Evolutionary conservation across 768 basidiomycete species (phyloP), one percentile per base, ranked within the genome.

Genomic region (Boletus pseudo-olivaceus): DNA sequence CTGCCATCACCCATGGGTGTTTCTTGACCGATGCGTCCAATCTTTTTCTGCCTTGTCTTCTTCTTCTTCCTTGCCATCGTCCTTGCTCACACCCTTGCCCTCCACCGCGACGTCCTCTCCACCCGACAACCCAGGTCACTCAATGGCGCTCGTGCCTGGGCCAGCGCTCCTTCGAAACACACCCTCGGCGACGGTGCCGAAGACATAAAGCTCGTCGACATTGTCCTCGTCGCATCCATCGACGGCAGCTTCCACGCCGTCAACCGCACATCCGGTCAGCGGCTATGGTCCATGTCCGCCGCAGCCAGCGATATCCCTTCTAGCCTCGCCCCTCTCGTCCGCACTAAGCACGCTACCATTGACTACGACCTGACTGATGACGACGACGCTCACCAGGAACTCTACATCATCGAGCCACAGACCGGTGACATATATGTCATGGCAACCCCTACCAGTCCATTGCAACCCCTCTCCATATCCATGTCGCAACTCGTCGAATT

Each of bases 191-290:
- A 65, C 55, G 56, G 61, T 50, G 54, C 52, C 1, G 62, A 73
- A 40, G 82, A 87, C 53, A 75, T 84, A 19, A 79, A 87, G 47
- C 73, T 96, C 11, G 70, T 93, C 55, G 88, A 96, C 63, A 81
- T 90, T 51, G 88, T 97, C 27, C 82, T 99, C 17, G 81, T 96
- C 11, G 91, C 94, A 1, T 93, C 93, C 7, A 85, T 99, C 27
- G 95, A 98, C 72, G 96, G 96, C 26, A 92, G 86, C 54, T 85
- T 99, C 33, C 95, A 98, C 75, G 97, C 93, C 0, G 78, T 98
- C 59, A 93, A 96, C 65, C 78, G 96, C 56, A 85, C 87, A 0
- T 87, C 87, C 0, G 96, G 96, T 0, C 80, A 81, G 15, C 77
- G 82, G 9, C 75, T 94, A 0, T 99, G 96, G 96, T 93, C 92